Evolutionary conservation across 2,329 filamentous ascomycete species (phyloP), one percentile per base, ranked within the genome.

Genomic region (Penicillium hordei): DNA sequence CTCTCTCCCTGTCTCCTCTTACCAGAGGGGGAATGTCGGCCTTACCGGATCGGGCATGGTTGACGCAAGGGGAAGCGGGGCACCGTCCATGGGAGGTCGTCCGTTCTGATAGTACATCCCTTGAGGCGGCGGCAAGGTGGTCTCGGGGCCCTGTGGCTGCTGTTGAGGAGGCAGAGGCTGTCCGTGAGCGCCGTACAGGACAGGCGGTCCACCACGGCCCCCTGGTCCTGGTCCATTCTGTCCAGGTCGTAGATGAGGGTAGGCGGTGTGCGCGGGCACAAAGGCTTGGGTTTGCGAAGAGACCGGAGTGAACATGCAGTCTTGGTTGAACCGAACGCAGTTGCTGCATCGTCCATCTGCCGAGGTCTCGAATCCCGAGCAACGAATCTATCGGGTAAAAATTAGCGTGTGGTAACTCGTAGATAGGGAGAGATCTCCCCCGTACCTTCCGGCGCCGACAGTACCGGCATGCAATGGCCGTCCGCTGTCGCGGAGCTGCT

Each of bases 281-380:
- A 90, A 90, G 12, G 88, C 88, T 72, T 89, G 87, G 9, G 87
- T 85, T 75, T 90, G 87, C 12, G 87, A 88, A 4, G 86, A 89
- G 25, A 91, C 88, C 2, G 88, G 88, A 1, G 87, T 90, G 74
- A 91, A 91, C 74, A 91, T 85, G 75, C 88, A 91, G 70, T 89
- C 87, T 74, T 90, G 88, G 63, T 88, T 87, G 76, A 90, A 91
- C 48, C 88, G 81, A 62, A 86, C 81, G 70, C 88, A 91, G 72
- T 90, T 90, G 68, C 82, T 84, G 78, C 88, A 91, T 59, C 87
- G 84, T 59, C 88, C 88, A 72, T 90, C 86, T 39, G 87, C 84
- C 39, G 86, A 89, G 56, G 83, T 84, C 68, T 90, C 88, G 70
- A 90, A 91, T 29, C 88, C 88, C 4, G 88, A 90, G 78, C 88